Conservation (phyloP, 805 yeast genomes). For the Monosporozyma yasuniensis region DNA sequence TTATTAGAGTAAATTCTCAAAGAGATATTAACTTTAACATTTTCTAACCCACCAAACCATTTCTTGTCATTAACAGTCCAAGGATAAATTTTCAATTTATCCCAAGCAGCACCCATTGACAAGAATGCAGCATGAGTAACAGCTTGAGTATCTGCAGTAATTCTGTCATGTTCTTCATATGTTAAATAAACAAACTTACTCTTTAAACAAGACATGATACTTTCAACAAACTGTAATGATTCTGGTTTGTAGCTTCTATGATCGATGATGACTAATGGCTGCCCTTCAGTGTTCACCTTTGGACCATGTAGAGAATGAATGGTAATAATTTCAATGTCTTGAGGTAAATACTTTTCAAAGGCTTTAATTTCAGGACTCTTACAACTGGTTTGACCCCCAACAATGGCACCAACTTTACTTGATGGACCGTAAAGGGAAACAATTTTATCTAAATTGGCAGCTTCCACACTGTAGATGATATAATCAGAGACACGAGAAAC, state of each 20-base stretch:
- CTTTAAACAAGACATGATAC: slow-evolving; percentile 59
- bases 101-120: slow-evolving; percentile 97
- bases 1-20: slow-evolving; percentile 84
- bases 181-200: slow-evolving; percentile 70
- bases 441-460: slow-evolving; percentile 68
- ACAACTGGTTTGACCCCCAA: slow-evolving; percentile 98
- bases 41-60: slow-evolving; percentile 92
- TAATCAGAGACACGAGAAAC: slow-evolving; percentile 79
- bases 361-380: slow-evolving; percentile 85
- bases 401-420: slow-evolving; percentile 77
- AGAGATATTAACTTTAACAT: slow-evolving; percentile 90
- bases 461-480: slow-evolving; percentile 86
- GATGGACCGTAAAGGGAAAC: slow-evolving; percentile 77
- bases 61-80: slow-evolving; percentile 50
- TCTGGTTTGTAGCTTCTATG: slow-evolving; percentile 53
- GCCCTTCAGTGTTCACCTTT: slow-evolving; percentile 77
- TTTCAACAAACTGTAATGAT: slow-evolving; percentile 51
- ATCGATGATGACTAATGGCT: slow-evolving; percentile 79
- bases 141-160: slow-evolving; percentile 97
- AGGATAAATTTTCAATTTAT: slow-evolving; percentile 70
- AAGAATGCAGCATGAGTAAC: slow-evolving; percentile 96
- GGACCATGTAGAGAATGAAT: slow-evolving; percentile 96
- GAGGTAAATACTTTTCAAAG: slow-evolving; percentile 65
- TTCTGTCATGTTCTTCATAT: slow-evolving; percentile 85
- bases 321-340: slow-evolving; percentile 73